Base-by-base conservation (phyloP, 1,139 yeast genomes). In the Pichia sp. region DNA sequence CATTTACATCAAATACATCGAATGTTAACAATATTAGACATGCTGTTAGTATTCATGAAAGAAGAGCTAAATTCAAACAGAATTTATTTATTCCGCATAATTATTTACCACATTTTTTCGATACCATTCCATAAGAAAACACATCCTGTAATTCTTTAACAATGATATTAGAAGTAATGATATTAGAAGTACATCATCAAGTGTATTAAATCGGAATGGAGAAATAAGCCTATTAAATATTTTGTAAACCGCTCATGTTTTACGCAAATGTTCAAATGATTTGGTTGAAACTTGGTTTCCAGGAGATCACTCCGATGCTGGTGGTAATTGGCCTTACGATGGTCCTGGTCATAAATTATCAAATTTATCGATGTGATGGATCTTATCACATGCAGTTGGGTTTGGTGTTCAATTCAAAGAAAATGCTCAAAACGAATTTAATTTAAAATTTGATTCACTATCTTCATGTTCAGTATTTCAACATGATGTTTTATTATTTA, bases 221-320 rank as follows among this genome's bases (percentile, higher is more conserved):
- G 44, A 39, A n/a, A n/a, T n/a, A n/a, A n/a, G n/a, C n/a, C n/a
- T n/a, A n/a, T n/a, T n/a, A n/a, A n/a, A n/a, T n/a, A n/a, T n/a
- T n/a, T n/a, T n/a, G n/a, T n/a, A n/a, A n/a, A 46, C 49, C 7
- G 44, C 29, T 39, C 36, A 39, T 11, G 35, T 41, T 20, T 39
- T 43, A 2, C 24, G 44, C 13, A 44, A 48, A 23, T 44, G 52
- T 16, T 56, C 61, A 4, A 48, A 42, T 27, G 82, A 77, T 58
- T 56, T 77, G 22, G 56, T 73, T 8, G 84, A 79, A 58, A 61
- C 75, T 43, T 80, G 82, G 80, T 82, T 81, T 57, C 77, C 84
- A 0, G 87, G 87, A 1, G 78, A 77, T 58, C 87, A 81, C 61
- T 71, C 82, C 4, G 86, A 81, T 60, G 65, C 78, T 51, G 86